Percentiles rank a stretch among this genome's conserved stretches.
Conservation (phyloP, 139 green algal genomes). For the Tetradesmus lagerheimii region DNA sequence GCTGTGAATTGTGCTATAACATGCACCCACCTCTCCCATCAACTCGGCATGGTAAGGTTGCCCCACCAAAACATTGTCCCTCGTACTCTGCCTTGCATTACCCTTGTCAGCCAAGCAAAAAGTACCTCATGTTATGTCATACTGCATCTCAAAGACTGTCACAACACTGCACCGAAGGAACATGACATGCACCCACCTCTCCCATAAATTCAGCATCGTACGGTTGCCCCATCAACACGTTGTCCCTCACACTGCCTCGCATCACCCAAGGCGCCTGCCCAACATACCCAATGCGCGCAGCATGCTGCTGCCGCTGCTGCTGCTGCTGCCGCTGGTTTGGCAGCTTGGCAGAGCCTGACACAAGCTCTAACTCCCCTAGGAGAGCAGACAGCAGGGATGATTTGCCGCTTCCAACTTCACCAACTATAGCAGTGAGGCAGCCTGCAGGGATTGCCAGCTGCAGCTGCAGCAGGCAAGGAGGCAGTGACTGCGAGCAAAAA, state of each 20-base stretch:
- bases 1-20: no score
- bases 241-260: slow-evolving; percentile 66
- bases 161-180: no score
- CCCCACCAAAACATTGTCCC: slow-evolving; percentile 74
- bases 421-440: slow-evolving; percentile 75
- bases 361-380: slow-evolving; percentile 72
- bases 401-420: slow-evolving; percentile 83
- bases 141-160: no score
- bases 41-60: slow-evolving; percentile 46
- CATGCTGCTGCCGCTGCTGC: not conserved
- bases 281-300: slow-evolving; percentile 59
- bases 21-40: slow-evolving; percentile 10
- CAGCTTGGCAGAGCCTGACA: not conserved
- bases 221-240: slow-evolving; percentile 63
- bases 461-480: slow-evolving; percentile 56
- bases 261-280: slow-evolving; percentile 77
- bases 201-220: slow-evolving; percentile 50
- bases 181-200: slow-evolving; percentile 6
- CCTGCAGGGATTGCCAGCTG: slow-evolving; percentile 58
- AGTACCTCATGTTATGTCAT: no score
- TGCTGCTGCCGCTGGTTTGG: not conserved
- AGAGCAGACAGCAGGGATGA: slow-evolving; percentile 77
- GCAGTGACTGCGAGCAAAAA: slow-evolving; percentile 16
- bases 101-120: no score
- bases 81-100: slow-evolving; percentile 62